Evolutionary conservation across 139 green algal species (phyloP).

Genomic region (Closterium sp.): DNA sequence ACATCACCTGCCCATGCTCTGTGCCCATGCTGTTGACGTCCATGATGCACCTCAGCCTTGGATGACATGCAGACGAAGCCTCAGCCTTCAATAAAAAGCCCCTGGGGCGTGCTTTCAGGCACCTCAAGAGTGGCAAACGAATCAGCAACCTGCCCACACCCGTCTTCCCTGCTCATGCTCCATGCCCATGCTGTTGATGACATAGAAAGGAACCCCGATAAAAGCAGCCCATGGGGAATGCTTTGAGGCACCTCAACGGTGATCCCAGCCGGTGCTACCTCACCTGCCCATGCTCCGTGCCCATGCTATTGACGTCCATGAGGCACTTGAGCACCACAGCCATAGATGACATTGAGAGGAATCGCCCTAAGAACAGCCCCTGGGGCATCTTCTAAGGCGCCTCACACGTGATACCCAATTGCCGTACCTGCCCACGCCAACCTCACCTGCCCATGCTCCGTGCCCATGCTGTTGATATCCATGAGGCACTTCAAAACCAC

Average conservation of each 20-base stretch:
- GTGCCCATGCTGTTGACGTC: conserved; percentile 54
- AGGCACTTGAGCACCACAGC: conserved; percentile 91
- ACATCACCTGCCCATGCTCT: too few species aligned
- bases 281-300: conserved; percentile 18
- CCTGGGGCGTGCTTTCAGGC: conserved; percentile 64
- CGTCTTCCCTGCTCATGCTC: conserved; percentile 65
- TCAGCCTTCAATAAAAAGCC: conserved; percentile 86
- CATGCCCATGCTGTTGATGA: conserved; percentile 57
- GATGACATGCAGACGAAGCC: conserved; percentile 78
- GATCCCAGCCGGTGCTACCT: conserved; percentile 61
- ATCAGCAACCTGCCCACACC: conserved; percentile 54
- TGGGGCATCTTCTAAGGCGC: conserved; percentile 52
- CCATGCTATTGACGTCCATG: conserved; percentile 52
- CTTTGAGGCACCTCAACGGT: conserved; percentile 61
- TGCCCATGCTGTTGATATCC: conserved; percentile 54
- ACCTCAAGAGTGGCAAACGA: too few species aligned
- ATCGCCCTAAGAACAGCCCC: conserved; percentile 84
- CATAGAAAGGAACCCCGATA: conserved; percentile 84
- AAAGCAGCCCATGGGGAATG: conserved; percentile 74
- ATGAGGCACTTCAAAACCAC: conserved; percentile 91
- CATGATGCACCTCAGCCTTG: conserved; percentile 88
- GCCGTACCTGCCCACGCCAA: too few species aligned
- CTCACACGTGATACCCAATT: too few species aligned
- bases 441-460: conserved; percentile 60
- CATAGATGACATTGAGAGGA: conserved; percentile 82